phyloP scores from a whole-genome alignment of 2,329 filamentous ascomycete species.

The Aspergillus pseudoglaucus region DNA sequence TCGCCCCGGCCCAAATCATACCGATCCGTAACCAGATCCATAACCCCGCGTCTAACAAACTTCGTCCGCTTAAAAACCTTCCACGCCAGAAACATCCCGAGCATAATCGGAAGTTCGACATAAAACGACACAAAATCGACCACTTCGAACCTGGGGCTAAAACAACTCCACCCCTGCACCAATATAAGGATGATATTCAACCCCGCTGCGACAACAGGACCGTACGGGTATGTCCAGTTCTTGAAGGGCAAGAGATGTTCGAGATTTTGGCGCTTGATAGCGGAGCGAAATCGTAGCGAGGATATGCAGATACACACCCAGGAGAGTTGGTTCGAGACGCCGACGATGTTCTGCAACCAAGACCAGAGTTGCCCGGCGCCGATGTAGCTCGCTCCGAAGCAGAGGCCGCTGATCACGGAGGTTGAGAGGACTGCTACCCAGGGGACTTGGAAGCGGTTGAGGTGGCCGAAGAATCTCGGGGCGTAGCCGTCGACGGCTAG shows the following conservation, averaged over 20 bases:
- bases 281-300: constrained; percentile 59
- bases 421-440: constrained; percentile 52
- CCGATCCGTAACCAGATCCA: constrained; percentile 49
- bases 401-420: constrained; percentile 50
- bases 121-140: constrained; percentile 61
- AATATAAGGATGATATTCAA: constrained; percentile 56
- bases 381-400: constrained; percentile 60
- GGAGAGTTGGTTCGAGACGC: constrained; percentile 61
- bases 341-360: constrained; percentile 62
- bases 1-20: constrained; percentile 15
- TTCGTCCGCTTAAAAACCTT: constrained; percentile 46
- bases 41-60: constrained; percentile 40
- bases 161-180: constrained; percentile 55
- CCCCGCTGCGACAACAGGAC: constrained; percentile 51
- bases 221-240: constrained; percentile 61
- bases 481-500: constrained; percentile 52
- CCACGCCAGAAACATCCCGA: constrained; percentile 51
- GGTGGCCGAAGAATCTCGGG: constrained; percentile 47
- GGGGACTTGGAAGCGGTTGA: constrained; percentile 47
- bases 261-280: constrained; percentile 51
- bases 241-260: constrained; percentile 57
- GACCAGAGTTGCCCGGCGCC: constrained; percentile 60
- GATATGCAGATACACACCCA: constrained; percentile 59
- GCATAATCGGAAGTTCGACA: constrained; percentile 56
- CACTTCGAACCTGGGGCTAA: constrained; percentile 52